These are phyloP conservation scores for Xerocomellus dryophilus DNA, from an alignment of 768 basidiomycete genomes.

Conservation along the genomic window DNA sequence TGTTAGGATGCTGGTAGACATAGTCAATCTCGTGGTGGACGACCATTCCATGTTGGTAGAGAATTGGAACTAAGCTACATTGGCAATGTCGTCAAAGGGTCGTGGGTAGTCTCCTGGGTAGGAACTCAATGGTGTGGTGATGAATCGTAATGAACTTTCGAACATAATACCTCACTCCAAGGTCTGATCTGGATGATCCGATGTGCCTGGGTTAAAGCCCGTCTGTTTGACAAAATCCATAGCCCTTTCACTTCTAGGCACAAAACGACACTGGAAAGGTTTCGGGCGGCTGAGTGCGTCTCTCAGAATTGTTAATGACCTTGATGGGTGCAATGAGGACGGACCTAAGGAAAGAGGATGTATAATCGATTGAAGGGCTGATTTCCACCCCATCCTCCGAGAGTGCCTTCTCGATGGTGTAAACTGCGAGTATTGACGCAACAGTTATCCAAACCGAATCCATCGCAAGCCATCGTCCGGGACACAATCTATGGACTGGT, in stretches of 20 bases:
- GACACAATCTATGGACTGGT: conserved; percentile 37
- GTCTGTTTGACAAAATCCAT: conserved; percentile 28
- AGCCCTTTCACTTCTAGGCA: conserved; percentile 35
- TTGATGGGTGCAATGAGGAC: background rate
- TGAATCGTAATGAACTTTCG: background rate
- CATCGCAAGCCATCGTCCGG: conserved; percentile 43
- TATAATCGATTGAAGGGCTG: conserved; percentile 35
- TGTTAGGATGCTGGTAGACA: conserved; percentile 52
- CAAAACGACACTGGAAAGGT: conserved; percentile 40
- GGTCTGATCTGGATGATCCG: background rate
- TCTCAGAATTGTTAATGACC: background rate
- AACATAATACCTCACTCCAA: background rate
- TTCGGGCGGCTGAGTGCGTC: conserved; percentile 36
- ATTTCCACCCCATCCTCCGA: conserved; percentile 34
- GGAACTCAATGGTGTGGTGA: background rate
- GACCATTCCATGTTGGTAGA: too few relatives aligned
- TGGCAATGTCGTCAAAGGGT: background rate
- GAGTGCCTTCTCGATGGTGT: conserved; percentile 37
- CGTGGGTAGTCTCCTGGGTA: background rate
- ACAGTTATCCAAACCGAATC: conserved; percentile 44
- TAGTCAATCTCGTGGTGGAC: background rate
- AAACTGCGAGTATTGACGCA: conserved; percentile 40
- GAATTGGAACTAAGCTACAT: background rate
- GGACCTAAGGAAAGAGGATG: conserved; percentile 36
- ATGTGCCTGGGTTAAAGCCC: background rate